A percentile compares a stretch with the other conserved stretches of the same genome.
Conservation (phyloP, 2,329 filamentous ascomycete genomes). For the Bipolaris cookei region DNA sequence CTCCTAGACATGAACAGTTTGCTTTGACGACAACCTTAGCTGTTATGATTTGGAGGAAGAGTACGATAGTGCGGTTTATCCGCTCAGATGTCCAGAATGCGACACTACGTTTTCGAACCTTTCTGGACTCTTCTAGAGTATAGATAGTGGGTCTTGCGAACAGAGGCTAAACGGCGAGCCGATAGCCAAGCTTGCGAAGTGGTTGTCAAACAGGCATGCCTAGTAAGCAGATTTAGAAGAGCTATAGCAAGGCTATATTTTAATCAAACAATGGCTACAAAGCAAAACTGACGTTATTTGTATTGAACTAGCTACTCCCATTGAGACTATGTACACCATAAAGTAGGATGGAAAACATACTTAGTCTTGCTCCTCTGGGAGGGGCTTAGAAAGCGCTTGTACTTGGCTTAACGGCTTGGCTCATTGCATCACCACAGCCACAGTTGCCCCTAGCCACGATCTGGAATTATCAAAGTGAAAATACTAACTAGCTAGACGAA, state of each 20-base stretch:
- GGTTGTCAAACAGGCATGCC: slow-evolving; percentile 18
- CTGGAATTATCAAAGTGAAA: neutral
- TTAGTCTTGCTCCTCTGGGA: neutral
- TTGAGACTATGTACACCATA: neutral
- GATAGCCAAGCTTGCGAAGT: slow-evolving; percentile 22
- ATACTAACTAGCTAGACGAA: neutral
- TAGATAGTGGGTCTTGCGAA: slow-evolving; percentile 18
- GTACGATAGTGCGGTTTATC: slow-evolving; percentile 16
- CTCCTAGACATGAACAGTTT: neutral
- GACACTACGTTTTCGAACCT: slow-evolving; percentile 20
- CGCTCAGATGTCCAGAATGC: slow-evolving; percentile 17
- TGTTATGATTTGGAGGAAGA: slow-evolving; percentile 10
- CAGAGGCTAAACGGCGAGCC: slow-evolving; percentile 15
- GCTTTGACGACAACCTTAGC: slow-evolving; percentile 18
- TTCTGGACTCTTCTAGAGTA: slow-evolving; percentile 24
- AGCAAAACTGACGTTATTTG: neutral
- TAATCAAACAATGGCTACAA: neutral
- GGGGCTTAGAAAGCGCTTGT: neutral
- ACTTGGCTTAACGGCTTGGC: neutral
- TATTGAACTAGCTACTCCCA: neutral
- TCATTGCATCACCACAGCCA: neutral
- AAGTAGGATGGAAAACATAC: neutral
- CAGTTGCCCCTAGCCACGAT: neutral
- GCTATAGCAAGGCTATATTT: neutral
- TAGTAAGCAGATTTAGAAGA: neutral